Base-by-base conservation (phyloP, 305 asterid genomes). In the Andrographis paniculata region DNA sequence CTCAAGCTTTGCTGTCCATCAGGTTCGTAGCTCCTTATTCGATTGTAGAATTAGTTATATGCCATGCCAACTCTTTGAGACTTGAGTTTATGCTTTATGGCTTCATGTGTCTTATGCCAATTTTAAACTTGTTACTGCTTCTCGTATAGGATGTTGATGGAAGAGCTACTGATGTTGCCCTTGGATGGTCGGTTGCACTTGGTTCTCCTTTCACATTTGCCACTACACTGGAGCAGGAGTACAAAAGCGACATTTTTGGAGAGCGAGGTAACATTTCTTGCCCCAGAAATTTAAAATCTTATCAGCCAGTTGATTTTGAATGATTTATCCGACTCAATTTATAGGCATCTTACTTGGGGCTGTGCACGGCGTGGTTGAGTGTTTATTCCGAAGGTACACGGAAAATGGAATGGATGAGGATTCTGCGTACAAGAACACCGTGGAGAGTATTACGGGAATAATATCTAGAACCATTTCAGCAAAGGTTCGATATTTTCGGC, bases 201-300 rank as follows among this genome's bases (percentile, higher is more conserved):
- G 99, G 99, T 63, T 86, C 99, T 48, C 99, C 99, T 51, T 86
- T 91, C 64, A 86, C 96, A 41, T 91, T 91, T 55, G 95, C 87
- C 35, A 91, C 99, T 59, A 86, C 96, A 14, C 65, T 86, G 63
- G 96, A 86, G 72, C 80, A 72, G 69, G 98, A 91, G 64, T 91
- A 91, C 64, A 91, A 63, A 73, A 91, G 96, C 65, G 98, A 91
- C 67, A 91, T 91, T 24, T 91, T 91, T 53, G 97, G 97, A 57
- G 97, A 87, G 67, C 66, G 97, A 65, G 97, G 95, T 84, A 53
- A n/a, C n/a, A n/a, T n/a, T n/a, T n/a, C n/a, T n/a, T n/a, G n/a
- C n/a, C n/a, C n/a, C n/a, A n/a, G n/a, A n/a, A n/a, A n/a, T n/a
- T n/a, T n/a, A n/a, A n/a, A n/a, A n/a, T 17, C 0, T 9, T 19